phyloP scores from a whole-genome alignment of 2,329 filamentous ascomycete species.

The Ilyonectria mors-panacis region DNA sequence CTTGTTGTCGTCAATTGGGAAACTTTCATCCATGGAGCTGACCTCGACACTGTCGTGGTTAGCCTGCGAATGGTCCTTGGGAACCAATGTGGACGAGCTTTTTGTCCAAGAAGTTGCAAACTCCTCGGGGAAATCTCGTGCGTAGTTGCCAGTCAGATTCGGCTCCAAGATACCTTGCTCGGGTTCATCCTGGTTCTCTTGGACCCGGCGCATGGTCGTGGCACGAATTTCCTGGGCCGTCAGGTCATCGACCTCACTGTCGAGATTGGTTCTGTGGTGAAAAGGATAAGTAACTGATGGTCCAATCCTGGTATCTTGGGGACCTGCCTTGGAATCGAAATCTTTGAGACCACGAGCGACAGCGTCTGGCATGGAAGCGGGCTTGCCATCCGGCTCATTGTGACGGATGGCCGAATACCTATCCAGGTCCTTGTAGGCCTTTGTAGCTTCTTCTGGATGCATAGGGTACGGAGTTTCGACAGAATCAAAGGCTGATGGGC shows the following conservation, averaged over 20 bases:
- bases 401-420: conserved; percentile 56
- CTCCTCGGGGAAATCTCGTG: conserved; percentile 68
- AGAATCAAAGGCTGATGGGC: conserved; percentile 49
- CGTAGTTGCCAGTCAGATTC: conserved; percentile 63
- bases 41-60: conserved; percentile 50
- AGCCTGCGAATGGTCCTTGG: conserved; percentile 28
- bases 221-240: conserved; percentile 53
- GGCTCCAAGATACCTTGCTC: conserved; percentile 27
- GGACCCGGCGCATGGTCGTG: conserved; percentile 49
- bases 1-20: conserved; percentile 48
- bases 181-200: conserved; percentile 37
- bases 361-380: conserved; percentile 49
- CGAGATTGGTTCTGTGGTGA: conserved; percentile 36
- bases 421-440: conserved; percentile 59
- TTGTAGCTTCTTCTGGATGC: conserved; percentile 54
- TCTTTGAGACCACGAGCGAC: conserved; percentile 55
- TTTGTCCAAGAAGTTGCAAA: conserved; percentile 60
- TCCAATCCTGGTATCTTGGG: conserved; percentile 42
- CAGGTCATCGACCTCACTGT: conserved; percentile 40
- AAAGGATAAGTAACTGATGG: conserved; percentile 46
- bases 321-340: conserved; percentile 55
- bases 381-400: conserved; percentile 54
- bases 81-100: conserved; percentile 47
- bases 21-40: conserved; percentile 60
- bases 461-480: conserved; percentile 44